These are phyloP conservation scores for Euclidium syriacum DNA, from an alignment of 345 rosid genomes.

Conservation along the genomic window DNA sequence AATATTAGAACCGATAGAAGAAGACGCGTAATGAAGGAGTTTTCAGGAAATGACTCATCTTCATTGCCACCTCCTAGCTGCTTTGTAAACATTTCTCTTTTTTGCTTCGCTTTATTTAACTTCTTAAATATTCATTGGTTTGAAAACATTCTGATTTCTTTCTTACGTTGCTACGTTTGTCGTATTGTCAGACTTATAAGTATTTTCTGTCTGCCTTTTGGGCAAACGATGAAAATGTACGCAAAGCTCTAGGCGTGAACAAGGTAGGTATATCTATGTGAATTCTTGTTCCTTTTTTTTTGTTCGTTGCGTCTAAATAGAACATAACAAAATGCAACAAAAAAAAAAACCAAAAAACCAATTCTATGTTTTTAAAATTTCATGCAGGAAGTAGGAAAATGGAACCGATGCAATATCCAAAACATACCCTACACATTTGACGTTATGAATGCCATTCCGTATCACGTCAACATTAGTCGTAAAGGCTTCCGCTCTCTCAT, in stretches of 20 bases:
- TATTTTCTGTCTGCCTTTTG: slow-evolving; percentile 29
- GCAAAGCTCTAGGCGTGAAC: slow-evolving; percentile 29
- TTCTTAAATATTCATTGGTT: not conserved
- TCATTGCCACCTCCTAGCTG: slow-evolving; percentile 28
- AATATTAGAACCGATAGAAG: not conserved
- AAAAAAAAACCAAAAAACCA: not conserved
- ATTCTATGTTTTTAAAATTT: not conserved
- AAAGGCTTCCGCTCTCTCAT: slow-evolving; percentile 30
- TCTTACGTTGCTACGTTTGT: not conserved
- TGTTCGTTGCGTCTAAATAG: not conserved
- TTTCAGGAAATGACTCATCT: slow-evolving; percentile 15
- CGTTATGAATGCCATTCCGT: not conserved
- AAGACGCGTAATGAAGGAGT: slow-evolving; percentile 22
- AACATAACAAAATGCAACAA: not conserved
- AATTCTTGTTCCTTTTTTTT: not conserved
- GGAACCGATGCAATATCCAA: slow-evolving; percentile 23
- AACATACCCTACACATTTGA: slow-evolving; percentile 21
- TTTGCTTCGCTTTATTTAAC: not conserved
- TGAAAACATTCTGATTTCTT: not conserved
- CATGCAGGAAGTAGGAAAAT: slow-evolving; percentile 14
- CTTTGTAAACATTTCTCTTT: slow-evolving; percentile 17
- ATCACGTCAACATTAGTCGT: slow-evolving; percentile 19
- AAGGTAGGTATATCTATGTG: slow-evolving; percentile 15
- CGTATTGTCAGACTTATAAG: slow-evolving; percentile 18
- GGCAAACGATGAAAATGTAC: slow-evolving; percentile 34